Percentiles rank a stretch among this genome's conserved stretches.
Evolutionary conservation across 495 filamentous ascomycete genomes (phyloP).

Genomic region (Talaromyces ruber): DNA sequence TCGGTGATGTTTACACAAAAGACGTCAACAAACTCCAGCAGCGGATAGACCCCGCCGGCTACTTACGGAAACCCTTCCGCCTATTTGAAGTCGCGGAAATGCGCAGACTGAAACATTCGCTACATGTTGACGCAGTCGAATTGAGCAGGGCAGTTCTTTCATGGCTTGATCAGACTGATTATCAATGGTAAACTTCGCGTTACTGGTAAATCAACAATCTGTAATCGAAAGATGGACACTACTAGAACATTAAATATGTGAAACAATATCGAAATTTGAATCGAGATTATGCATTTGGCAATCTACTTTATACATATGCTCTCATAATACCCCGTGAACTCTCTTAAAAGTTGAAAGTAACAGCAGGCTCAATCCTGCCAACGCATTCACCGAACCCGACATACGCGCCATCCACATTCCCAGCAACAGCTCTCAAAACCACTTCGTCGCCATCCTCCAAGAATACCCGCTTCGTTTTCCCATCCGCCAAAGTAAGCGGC

Average conservation of each 20-base stretch:
- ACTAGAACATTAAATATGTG: neutral
- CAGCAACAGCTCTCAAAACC: constrained; percentile 59
- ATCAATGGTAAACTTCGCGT: neutral
- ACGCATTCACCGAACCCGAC: constrained; percentile 70
- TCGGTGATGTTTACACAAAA: neutral
- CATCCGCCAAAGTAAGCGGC: constrained; percentile 56
- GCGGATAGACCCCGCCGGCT: neutral
- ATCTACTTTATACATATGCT: neutral
- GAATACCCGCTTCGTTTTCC: constrained; percentile 59
- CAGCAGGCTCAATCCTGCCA: constrained; percentile 46
- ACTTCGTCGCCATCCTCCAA: constrained; percentile 81
- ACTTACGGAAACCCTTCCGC: neutral
- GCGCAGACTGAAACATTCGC: no score
- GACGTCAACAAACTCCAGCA: neutral
- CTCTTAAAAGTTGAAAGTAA: constrained; percentile 7
- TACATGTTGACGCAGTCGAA: neutral
- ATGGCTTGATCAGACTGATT: neutral
- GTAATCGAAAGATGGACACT: neutral
- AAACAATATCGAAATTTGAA: neutral
- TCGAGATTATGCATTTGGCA: neutral
- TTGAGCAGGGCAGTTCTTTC: neutral
- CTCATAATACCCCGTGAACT: neutral
- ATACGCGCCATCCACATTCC: constrained; percentile 44
- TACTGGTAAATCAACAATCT: neutral
- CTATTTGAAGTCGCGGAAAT: neutral